Base-by-base conservation (phyloP, 495 filamentous ascomycete species). In the Lasiosphaeria miniovina region DNA sequence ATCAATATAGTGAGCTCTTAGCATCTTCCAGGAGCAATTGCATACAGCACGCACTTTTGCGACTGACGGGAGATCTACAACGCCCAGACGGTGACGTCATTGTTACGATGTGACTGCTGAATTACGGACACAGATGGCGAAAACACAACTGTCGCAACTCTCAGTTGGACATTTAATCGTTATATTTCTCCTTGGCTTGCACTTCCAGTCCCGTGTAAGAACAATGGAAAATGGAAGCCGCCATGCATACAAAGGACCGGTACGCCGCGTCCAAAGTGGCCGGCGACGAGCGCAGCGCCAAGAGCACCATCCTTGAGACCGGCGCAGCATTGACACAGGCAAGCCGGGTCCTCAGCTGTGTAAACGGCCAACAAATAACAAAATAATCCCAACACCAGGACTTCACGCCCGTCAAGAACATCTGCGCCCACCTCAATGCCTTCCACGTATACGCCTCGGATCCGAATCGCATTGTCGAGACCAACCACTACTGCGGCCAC, bases 401-500 rank as follows among this genome's bases (percentile, higher is more conserved):
- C 62, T 91, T 96, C 69, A 75, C 77, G 0, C 91, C 92, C 0
- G 66, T 89, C 33, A 88, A 91, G 60, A 82, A 82, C 54, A 84
- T 96, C 62, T 96, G 93, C 72, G 91, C 88, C 4, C 87, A 91
- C 68, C 79, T 96, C 34, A 91, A 94, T 69, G 91, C 90, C 52
- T 93, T 91, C 75, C 91, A 95, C 73, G 82, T 85, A 58, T 93
- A 93, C 71, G 86, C 85, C 40, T 79, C 81, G 12, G 89, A 91
- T 49, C 84, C 84, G 0, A 78, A 75, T 0, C 82, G 88, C 31
- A 78, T 75, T 59, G 84, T 96, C 33, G 90, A 94, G 66, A 77
- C 89, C 3, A 90, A 93, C 68, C 91, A 96, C 69, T 96, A 94
- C 75, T 96, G 91, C 68, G 77, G 85, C 10, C 90, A 93, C 65